Conservation (phyloP, 2,329 filamentous ascomycete species). For the Trichoderma arundinaceum region DNA sequence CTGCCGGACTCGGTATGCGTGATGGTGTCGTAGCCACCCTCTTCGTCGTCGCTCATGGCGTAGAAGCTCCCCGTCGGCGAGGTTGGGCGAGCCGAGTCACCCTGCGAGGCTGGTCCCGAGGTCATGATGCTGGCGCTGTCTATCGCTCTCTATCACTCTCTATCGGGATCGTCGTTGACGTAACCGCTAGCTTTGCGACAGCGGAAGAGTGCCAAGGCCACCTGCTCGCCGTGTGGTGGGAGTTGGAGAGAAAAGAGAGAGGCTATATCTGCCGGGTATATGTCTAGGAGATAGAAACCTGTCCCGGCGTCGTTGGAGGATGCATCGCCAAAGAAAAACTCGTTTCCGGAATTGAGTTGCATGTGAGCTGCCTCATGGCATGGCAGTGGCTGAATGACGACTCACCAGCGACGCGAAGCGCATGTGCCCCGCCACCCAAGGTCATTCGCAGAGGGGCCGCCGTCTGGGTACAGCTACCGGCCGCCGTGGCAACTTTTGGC, state of each 20-base stretch:
- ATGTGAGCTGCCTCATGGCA: constrained; percentile 24
- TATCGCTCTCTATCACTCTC: not conserved
- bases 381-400: constrained; percentile 30
- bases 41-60: constrained; percentile 94
- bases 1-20: constrained; percentile 75
- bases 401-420: constrained; percentile 19
- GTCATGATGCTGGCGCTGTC: constrained; percentile 24
- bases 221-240: not conserved
- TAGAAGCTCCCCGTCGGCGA: constrained; percentile 91
- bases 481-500: not conserved
- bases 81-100: constrained; percentile 39
- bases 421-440: constrained; percentile 32
- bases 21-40: constrained; percentile 93
- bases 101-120: constrained; percentile 15
- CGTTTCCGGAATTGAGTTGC: constrained; percentile 27
- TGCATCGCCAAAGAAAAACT: not conserved
- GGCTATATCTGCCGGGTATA: not conserved
- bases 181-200: constrained; percentile 22
- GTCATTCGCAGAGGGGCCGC: constrained; percentile 10
- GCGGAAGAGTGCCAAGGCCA: not conserved
- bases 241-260: not conserved
- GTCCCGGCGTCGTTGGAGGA: not conserved
- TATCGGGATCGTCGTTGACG: constrained; percentile 19
- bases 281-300: not conserved
- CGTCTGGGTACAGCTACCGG: constrained; percentile 21